Evolutionary conservation across 78 protist species (phyloP), one percentile per base, ranked within the genome.

Genomic region (Dictyostelium purpureum): DNA sequence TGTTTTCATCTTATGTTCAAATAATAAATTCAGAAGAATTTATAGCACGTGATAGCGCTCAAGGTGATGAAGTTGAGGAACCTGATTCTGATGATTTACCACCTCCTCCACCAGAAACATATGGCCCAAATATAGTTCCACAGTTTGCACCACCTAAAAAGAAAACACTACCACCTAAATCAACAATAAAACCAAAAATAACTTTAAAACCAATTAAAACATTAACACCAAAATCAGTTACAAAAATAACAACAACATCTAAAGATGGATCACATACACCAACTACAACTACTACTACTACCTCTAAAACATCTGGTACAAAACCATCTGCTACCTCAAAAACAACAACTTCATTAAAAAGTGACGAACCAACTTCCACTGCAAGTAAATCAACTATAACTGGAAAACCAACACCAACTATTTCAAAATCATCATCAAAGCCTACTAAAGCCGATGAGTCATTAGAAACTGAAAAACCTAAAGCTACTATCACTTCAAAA

Each of bases 101-200:
- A 16, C n/a, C 71, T 33, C 71, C 71, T 33, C 71, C 71, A 63
- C 71, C 71, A 28, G 71, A 63, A 33, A 63, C 71, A 63, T 33
- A 33, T 38, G 71, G 33, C 16, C 71, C 71, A 63, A 63, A 63
- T 33, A 63, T 63, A 28, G 33, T 63, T 31, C 71, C 71, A 16
- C 4, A 37, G 2, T 33, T 63, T 63, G 71, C n/a, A n/a, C n/a
- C n/a, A n/a, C n/a, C n/a, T n/a, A n/a, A n/a, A n/a, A n/a, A n/a
- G n/a, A n/a, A 63, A 33, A 63, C 71, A 0, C 33, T 43, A 10
- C 24, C 16, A 37, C 71, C 71, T 33, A 63, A 63, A 18, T 43
- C 71, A 42, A 63, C 71, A 12, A 21, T 28, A 63, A 63, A 63
- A 33, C 71, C 71, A 63, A 63, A 63, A 33, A 16, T 16, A 2